These are phyloP conservation scores for Aspergillus pseudoglaucus DNA, from an alignment of 2,329 filamentous ascomycete genomes.

Conservation along the genomic window DNA sequence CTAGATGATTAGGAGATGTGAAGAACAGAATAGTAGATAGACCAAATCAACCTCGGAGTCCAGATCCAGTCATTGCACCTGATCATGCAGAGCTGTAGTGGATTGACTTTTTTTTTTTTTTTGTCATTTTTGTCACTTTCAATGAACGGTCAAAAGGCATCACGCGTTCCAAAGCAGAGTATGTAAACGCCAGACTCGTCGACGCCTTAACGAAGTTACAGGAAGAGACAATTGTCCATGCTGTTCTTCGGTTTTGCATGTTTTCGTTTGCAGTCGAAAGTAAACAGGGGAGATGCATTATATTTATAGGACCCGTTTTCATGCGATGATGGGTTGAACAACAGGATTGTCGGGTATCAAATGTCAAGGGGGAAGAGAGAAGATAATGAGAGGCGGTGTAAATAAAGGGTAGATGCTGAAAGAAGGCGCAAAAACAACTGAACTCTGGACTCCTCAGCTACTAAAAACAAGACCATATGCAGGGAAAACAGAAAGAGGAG, in stretches of 20 bases:
- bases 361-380: slow-evolving; percentile 23
- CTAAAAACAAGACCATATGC: slow-evolving; percentile 12
- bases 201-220: not conserved
- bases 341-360: slow-evolving; percentile 32
- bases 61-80: slow-evolving; percentile 22
- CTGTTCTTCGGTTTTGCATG: not conserved
- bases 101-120: slow-evolving; percentile 9
- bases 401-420: slow-evolving; percentile 13
- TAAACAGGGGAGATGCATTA: not conserved
- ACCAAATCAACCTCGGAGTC: slow-evolving; percentile 21
- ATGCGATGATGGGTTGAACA: slow-evolving; percentile 9
- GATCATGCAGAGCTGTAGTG: slow-evolving; percentile 2
- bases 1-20: slow-evolving; percentile 28
- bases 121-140: slow-evolving; percentile 12
- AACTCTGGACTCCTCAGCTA: slow-evolving; percentile 17
- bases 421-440: slow-evolving; percentile 21
- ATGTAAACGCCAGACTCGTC: not conserved
- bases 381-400: not conserved
- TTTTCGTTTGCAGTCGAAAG: not conserved
- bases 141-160: slow-evolving; percentile 1
- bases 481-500: slow-evolving; percentile 1
- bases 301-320: not conserved
- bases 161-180: not conserved
- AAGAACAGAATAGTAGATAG: slow-evolving; percentile 20
- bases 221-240: not conserved